Base-by-base conservation (phyloP, 352 stramenopile species). In the Peronospora farinosa region DNA sequence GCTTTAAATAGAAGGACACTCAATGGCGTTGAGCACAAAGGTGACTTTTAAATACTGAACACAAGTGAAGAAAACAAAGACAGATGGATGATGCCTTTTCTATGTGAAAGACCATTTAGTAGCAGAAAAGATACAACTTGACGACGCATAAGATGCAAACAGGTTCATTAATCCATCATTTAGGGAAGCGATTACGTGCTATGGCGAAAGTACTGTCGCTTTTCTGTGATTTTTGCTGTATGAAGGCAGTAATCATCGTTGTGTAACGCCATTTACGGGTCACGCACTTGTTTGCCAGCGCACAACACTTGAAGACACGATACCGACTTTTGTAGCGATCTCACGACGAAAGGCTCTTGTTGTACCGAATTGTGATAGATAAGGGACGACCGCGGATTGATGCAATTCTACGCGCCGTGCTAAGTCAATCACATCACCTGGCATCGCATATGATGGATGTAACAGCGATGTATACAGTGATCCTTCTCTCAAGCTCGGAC, bases 41-140 rank as follows among this genome's bases (percentile, higher is more conserved):
- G 44, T 37, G 31, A 40, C 51, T 62, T 39, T 65, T 66, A 47
- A 40, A 58, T 54, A 58, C 41, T 66, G 57, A 65, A 33, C 5
- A n/a, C 42, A 53, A 57, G 41, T 40, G 39, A 55, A 46, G 42
- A 46, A 37, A 44, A 32, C 37, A 35, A 38, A 39, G 42, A 36
- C 32, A 42, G 38, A 23, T 13, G n/a, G 11, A 15, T 4, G 11
- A 25, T 30, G 51, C 21, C 45, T 42, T 41, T 16, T 46, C n/a
- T 41, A 47, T 25, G 43, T 5, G 28, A 21, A 9, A 43, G 23
- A 27, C 23, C 2, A 5, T 27, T 27, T 27, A 27, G 0, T 5
- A 6, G 23, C 23, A 21, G 35, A 17, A 19, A 7, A 35, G 7
- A 8, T 1, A 11, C 10, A 19, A 59, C 37, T 43, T 5, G 2